phyloP scores from a whole-genome alignment of 345 rosid species.

The Angophora floribunda region DNA sequence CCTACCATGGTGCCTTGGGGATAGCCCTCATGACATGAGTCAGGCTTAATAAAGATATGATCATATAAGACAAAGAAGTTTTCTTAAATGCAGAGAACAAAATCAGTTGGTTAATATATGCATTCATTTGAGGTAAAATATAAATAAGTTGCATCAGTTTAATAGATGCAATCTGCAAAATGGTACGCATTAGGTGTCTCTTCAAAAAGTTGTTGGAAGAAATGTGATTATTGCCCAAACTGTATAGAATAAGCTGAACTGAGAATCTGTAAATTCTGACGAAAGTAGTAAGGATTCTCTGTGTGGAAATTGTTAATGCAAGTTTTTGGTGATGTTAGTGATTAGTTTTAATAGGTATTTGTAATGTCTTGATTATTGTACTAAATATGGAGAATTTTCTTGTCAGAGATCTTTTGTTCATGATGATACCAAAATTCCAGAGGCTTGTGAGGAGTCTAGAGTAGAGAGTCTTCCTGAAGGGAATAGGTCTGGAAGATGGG shows the following conservation, averaged over 20 bases:
- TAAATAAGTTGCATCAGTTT: not conserved
- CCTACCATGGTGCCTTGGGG: not conserved
- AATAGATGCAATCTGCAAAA: not conserved
- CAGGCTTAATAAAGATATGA: not conserved
- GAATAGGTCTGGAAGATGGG: constrained; percentile 69
- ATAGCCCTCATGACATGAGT: not conserved
- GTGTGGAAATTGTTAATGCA: not conserved
- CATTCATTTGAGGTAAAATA: not conserved
- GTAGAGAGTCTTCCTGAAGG: constrained; percentile 14
- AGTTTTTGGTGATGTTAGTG: not conserved
- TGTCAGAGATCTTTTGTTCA: constrained; percentile 20
- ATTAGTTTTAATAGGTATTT: not conserved
- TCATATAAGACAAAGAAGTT: not conserved
- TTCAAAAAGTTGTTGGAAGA: not conserved
- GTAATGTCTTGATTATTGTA: not conserved
- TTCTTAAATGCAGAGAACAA: not conserved
- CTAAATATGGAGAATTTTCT: not conserved
- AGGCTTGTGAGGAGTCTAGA: constrained; percentile 5
- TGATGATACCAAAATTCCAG: constrained; percentile 18
- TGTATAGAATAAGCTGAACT: not conserved
- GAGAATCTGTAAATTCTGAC: not conserved
- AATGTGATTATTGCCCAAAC: not conserved
- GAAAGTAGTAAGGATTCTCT: not conserved
- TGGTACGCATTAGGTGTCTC: not conserved
- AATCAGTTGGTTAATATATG: not conserved